Base-by-base conservation (phyloP, 2,329 filamentous ascomycete species). In the Leptographium procerum region DNA sequence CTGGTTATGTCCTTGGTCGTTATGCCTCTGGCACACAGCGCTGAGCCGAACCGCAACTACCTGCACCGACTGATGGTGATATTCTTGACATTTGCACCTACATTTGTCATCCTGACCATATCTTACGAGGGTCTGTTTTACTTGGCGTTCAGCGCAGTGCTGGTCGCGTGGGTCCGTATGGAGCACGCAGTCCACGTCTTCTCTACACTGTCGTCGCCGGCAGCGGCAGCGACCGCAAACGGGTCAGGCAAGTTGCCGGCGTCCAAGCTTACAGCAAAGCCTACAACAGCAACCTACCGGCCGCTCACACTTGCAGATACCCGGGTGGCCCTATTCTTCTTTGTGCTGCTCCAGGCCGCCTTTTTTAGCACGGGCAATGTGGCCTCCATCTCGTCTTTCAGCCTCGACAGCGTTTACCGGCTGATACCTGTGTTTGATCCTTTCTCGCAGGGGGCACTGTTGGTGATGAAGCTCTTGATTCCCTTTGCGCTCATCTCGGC, bases 331-430 rank as follows among this genome's bases (percentile, higher is more conserved):
- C 81, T 99, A 8, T 97, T 97, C 77, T 96, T 97, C 78, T 87
- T 99, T 71, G 91, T 90, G 64, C 82, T 99, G 45, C 80, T 99
- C 7, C 94, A 99, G 72, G 92, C 91, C 3, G 94, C 88, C 56
- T 99, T 99, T 73, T 99, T 97, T 80, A 89, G 86, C 73, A 97
- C 92, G 0, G 94, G 94, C 63, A 99, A 99, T 73, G 84, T 99
- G 59, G 94, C 94, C 1, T 96, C 92, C 0, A 75, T 99, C 58
- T 95, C 91, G 19, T 89, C 90, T 1, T 99, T 99, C 75, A 95
- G 88, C 61, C 77, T 99, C 47, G 94, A 97, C 60, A 91, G 88
- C 66, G 94, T 99, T 8, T 82, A 79, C 69, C 86, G 94, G 2
- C 82, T 99, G 8, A 80, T 97, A 55, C 94, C 94, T 5, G 77